Percentiles rank a stretch among this genome's conserved stretches.
phyloP scores from a whole-genome alignment of 805 yeast genomes.

The Helenozyma baotianmanensis region DNA sequence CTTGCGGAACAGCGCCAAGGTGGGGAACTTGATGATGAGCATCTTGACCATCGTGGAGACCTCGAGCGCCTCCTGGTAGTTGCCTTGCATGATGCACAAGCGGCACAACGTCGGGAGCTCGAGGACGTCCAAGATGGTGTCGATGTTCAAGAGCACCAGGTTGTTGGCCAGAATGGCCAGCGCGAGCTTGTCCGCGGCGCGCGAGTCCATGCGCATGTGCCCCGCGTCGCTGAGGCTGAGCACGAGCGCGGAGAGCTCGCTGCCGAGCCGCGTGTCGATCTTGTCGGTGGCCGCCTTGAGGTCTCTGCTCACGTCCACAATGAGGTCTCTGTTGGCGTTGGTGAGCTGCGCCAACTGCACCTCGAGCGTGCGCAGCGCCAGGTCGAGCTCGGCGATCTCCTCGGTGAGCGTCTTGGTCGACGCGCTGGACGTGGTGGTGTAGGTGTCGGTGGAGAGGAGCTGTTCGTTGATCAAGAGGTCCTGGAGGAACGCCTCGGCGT shows the following conservation, averaged over 20 bases:
- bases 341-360: constrained; percentile 39
- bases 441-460: constrained; percentile 39
- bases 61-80: constrained; percentile 86
- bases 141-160: constrained; percentile 55
- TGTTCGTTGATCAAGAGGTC: constrained; percentile 47
- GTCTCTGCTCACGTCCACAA: constrained; percentile 38
- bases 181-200: constrained; percentile 18
- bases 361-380: constrained; percentile 46
- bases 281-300: constrained; percentile 16
- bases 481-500: constrained; percentile 29
- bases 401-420: constrained; percentile 43
- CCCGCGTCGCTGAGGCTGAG: constrained; percentile 3
- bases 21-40: constrained; percentile 65
- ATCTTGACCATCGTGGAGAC: constrained; percentile 70
- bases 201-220: neutral
- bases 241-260: constrained; percentile 8
- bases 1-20: constrained; percentile 45
- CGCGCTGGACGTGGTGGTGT: constrained; percentile 35
- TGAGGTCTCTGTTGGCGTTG: constrained; percentile 40
- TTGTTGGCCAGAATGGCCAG: constrained; percentile 20
- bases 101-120: constrained; percentile 80
- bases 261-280: constrained; percentile 14
- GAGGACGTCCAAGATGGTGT: constrained; percentile 68
- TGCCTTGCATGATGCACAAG: constrained; percentile 81
- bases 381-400: constrained; percentile 71